Base-by-base conservation (phyloP, 495 filamentous ascomycete species). In the Lasiosphaeria ovina region DNA sequence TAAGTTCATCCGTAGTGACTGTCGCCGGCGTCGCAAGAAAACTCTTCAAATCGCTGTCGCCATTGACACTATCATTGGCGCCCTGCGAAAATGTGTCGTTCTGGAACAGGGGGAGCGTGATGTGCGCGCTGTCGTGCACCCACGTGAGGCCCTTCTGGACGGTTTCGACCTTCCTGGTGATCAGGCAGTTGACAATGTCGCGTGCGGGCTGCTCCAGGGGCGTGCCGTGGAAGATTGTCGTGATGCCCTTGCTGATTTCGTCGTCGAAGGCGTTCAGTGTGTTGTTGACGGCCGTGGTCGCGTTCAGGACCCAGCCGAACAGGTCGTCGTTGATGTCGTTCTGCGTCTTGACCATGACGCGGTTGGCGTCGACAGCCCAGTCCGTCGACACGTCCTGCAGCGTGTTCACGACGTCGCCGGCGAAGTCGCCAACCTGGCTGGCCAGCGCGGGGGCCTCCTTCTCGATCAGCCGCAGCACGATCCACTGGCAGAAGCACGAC, bases 91-190 rank as follows among this genome's bases (percentile, higher is more conserved):
- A 96, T 34, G 88, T 89, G 66, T 97, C 81, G 67, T 90, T 86
- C 33, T 83, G 81, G 35, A 98, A 83, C 24, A 81, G 69, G 0
- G 95, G 94, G 67, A 98, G 88, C 59, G 85, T 75, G 63, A 98
- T 81, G 53, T 95, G 83, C 1, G 95, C 92, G 65, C 97, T 69
- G 64, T 98, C 87, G 58, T 86, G 79, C 36, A 95, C 87, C 92
- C 92, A 98, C 0, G 89, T 95, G 0, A 98, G 83, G 8, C 89
- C 94, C 64, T 87, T 86, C 69, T 98, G 80, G 62, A 98, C 81
- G 10, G 85, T 77, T 12, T 84, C 83, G 59, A 93, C 73, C 75
- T 93, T 93, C 59, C 91, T 72, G n/a, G 80, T 84, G 57, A 95
- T 81, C 10, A 95, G 68, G 62, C 92, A 95, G 63, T 88, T 78